These are phyloP conservation scores for Nothophoma quercina DNA, from an alignment of 2,329 filamentous ascomycete species.

Conservation along the genomic window DNA sequence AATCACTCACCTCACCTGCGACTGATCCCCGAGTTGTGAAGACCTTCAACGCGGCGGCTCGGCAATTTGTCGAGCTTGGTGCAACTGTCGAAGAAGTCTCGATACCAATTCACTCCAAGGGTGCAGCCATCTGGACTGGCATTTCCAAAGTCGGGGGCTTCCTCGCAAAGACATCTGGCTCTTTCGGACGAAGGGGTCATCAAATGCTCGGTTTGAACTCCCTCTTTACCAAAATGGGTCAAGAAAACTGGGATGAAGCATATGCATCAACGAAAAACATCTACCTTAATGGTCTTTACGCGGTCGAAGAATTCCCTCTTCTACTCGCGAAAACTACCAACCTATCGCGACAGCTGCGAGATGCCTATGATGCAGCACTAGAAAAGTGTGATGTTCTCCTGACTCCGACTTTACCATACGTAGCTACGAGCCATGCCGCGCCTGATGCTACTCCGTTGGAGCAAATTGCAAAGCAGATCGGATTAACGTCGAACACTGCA, in stretches of 20 bases:
- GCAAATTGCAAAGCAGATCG: constrained; percentile 61
- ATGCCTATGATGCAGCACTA: constrained; percentile 56
- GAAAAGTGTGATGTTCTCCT: constrained; percentile 55
- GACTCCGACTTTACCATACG: constrained; percentile 54
- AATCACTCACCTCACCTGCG: constrained; percentile 38
- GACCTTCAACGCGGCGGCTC: constrained; percentile 43
- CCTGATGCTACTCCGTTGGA: constrained; percentile 52
- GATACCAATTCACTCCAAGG: constrained; percentile 58
- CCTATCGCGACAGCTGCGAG: constrained; percentile 56
- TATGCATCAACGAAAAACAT: constrained; percentile 63
- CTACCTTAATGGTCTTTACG: constrained; percentile 61
- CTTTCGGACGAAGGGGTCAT: constrained; percentile 37
- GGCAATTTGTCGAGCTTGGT: constrained; percentile 55
- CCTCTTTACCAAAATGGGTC: background rate
- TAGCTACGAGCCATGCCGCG: constrained; percentile 11
- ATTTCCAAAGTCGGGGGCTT: constrained; percentile 50
- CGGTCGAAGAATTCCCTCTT: constrained; percentile 54
- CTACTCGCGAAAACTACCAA: constrained; percentile 61
- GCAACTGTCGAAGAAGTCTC: constrained; percentile 61
- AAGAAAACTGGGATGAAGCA: constrained; percentile 59
- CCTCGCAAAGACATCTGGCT: constrained; percentile 45
- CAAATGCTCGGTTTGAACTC: constrained; percentile 61
- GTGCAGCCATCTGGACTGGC: constrained; percentile 57
- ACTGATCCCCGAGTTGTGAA: constrained; percentile 52
- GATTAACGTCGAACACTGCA: constrained; percentile 64